These are phyloP conservation scores for Globisporangium okanoganense DNA, from an alignment of 352 stramenopile genomes.

Conservation along the genomic window DNA sequence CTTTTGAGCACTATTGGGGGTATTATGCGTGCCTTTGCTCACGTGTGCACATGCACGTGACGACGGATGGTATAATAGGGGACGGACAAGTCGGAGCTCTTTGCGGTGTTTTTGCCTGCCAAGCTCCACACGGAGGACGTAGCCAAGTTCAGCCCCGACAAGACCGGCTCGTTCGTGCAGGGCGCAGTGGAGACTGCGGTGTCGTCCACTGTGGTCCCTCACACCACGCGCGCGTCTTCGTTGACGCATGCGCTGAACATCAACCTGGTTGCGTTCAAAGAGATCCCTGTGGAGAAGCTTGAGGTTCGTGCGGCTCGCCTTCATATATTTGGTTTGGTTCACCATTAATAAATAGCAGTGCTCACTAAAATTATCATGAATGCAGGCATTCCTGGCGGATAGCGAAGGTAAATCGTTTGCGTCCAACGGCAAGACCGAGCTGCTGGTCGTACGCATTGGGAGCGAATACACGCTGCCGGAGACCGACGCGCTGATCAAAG, in stretches of 20 bases:
- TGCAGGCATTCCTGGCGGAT: slow-evolving; percentile 10
- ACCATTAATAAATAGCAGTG: no score
- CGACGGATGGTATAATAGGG: no score
- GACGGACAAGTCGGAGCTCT: slow-evolving; percentile 29
- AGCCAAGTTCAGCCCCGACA: slow-evolving; percentile 24
- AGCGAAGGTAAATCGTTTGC: slow-evolving; percentile 28
- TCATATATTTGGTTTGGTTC: background rate
- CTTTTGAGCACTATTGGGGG: background rate
- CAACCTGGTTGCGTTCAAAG: slow-evolving; percentile 7
- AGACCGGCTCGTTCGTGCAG: slow-evolving; percentile 40
- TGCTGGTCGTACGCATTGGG: slow-evolving; percentile 60
- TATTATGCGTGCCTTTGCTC: background rate
- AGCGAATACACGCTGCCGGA: slow-evolving; percentile 26
- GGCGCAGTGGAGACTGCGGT: slow-evolving; percentile 32
- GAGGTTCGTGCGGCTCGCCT: slow-evolving; percentile 6
- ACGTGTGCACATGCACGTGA: background rate
- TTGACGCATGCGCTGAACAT: slow-evolving; percentile 21
- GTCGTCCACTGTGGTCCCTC: slow-evolving; percentile 68
- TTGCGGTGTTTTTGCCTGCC: slow-evolving; percentile 56
- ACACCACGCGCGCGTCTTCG: slow-evolving; percentile 55
- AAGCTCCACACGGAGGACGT: slow-evolving; percentile 44
- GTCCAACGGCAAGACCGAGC: slow-evolving; percentile 48
- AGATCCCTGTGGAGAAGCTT: slow-evolving; percentile 21
- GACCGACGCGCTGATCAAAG: slow-evolving; percentile 44
- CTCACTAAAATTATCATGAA: background rate